A percentile compares a stretch with the other conserved stretches of the same genome.
phyloP scores from a whole-genome alignment of 495 filamentous ascomycete species.

The Neurospora africana region DNA sequence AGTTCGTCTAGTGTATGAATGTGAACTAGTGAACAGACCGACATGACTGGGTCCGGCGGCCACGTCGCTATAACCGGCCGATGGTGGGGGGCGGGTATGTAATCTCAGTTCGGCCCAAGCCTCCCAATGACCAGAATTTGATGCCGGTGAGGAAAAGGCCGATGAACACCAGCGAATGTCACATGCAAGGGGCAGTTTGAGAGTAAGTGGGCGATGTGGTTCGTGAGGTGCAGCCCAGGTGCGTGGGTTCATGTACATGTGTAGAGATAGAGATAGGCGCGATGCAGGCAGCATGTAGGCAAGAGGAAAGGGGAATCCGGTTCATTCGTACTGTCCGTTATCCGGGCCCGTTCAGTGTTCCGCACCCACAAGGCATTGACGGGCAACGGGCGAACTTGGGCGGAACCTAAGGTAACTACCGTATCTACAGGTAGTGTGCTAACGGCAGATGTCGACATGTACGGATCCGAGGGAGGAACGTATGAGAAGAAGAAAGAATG shows the following conservation, averaged over 20 bases:
- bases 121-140: not conserved
- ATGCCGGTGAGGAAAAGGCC: not conserved
- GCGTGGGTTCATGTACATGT: not conserved
- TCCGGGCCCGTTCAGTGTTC: not conserved
- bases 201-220: not conserved
- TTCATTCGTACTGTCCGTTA: not conserved
- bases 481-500: not conserved
- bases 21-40: too few relatives aligned
- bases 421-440: too few relatives aligned
- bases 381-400: not conserved
- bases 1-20: not conserved
- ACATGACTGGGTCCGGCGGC: not conserved
- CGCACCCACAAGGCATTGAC: not conserved
- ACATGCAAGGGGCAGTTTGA: not conserved
- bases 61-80: not conserved
- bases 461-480: not conserved
- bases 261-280: not conserved
- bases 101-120: not conserved
- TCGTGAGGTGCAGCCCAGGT: not conserved
- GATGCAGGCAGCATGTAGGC: not conserved
- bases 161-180: not conserved
- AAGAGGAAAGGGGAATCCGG: not conserved
- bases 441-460: too few relatives aligned
- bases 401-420: too few relatives aligned
- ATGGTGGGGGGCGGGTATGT: not conserved